Percentiles rank a stretch among this genome's conserved stretches.
phyloP scores from a whole-genome alignment of 2,329 filamentous ascomycete genomes.

The Sarocladiaceae sp. region DNA sequence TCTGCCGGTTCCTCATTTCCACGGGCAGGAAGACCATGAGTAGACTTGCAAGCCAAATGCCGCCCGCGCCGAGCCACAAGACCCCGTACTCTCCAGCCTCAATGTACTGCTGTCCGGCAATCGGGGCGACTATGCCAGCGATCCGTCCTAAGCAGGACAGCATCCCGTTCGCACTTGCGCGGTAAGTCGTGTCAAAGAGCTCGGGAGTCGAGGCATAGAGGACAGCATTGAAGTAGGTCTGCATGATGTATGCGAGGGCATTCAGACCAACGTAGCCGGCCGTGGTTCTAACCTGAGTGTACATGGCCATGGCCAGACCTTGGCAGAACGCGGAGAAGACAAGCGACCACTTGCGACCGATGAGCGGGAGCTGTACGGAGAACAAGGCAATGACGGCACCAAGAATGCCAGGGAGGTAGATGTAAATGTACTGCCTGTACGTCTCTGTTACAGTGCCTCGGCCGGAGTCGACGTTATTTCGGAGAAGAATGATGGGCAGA shows the following conservation, averaged over 20 bases:
- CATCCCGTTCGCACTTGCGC: slow-evolving; percentile 10
- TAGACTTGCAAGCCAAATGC: slow-evolving; percentile 4
- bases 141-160: slow-evolving; percentile 10
- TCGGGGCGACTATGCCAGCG: slow-evolving; percentile 9
- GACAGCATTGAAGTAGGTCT: slow-evolving; percentile 30
- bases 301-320: slow-evolving; percentile 39
- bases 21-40: slow-evolving; percentile 6
- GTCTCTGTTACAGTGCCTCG: slow-evolving; percentile 36
- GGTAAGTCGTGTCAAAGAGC: slow-evolving; percentile 30
- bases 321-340: slow-evolving; percentile 37
- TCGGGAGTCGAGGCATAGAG: slow-evolving; percentile 46
- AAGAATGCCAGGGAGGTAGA: slow-evolving; percentile 44
- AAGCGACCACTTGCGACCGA: slow-evolving; percentile 36
- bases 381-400: slow-evolving; percentile 41
- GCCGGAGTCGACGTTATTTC: slow-evolving; percentile 39
- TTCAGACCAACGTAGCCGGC: slow-evolving; percentile 31
- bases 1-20: slow-evolving; percentile 10
- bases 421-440: slow-evolving; percentile 47
- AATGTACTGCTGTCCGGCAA: slow-evolving; percentile 11
- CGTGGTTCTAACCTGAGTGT: slow-evolving; percentile 32
- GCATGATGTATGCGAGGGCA: slow-evolving; percentile 36
- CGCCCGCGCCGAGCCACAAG: slow-evolving; percentile 10
- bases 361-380: slow-evolving; percentile 29
- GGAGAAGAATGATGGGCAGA: slow-evolving; percentile 41
- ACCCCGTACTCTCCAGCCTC: slow-evolving; percentile 5